Evolutionary conservation across 2,329 filamentous ascomycete genomes (phyloP).

Genomic region (Ophiostoma sp.): DNA sequence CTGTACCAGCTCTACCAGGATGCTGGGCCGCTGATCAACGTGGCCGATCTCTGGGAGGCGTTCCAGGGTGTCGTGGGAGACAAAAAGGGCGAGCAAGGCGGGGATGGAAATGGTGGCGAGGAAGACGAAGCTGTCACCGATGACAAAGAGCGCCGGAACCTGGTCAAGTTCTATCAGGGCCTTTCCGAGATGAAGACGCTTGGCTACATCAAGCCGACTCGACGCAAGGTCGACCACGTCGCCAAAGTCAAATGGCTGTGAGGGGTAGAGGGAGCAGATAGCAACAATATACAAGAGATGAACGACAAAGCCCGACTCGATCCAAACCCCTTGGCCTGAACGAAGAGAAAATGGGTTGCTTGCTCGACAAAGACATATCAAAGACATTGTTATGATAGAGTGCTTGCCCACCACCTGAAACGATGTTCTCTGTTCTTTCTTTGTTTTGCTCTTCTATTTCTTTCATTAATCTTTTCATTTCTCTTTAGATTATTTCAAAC

Average conservation of each 20-base stretch:
- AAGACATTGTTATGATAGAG: not conserved
- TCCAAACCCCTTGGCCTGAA: not conserved
- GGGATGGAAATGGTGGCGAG: conserved; percentile 39
- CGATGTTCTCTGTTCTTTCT: not conserved
- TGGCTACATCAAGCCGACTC: conserved; percentile 82
- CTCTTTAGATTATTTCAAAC: not conserved
- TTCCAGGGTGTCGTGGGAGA: conserved; percentile 58
- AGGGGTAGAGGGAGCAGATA: not conserved
- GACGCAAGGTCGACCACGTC: conserved; percentile 88
- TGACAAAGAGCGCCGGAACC: conserved; percentile 49
- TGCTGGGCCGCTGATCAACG: conserved; percentile 70
- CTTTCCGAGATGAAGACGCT: conserved; percentile 79
- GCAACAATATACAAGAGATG: not conserved
- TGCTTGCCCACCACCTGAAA: not conserved
- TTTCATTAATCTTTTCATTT: not conserved
- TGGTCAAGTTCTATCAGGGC: conserved; percentile 77
- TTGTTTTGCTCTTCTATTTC: not conserved
- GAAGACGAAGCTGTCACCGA: conserved; percentile 38
- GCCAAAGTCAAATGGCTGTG: conserved; percentile 79
- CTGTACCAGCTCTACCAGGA: conserved; percentile 76
- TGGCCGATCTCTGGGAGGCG: conserved; percentile 72
- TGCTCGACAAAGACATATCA: not conserved
- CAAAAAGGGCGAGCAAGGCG: conserved; percentile 22
- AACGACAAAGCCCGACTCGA: not conserved
- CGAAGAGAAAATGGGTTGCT: not conserved